Conservation (phyloP, 2,329 filamentous ascomycete genomes). For the Xylariaceae sp. region DNA sequence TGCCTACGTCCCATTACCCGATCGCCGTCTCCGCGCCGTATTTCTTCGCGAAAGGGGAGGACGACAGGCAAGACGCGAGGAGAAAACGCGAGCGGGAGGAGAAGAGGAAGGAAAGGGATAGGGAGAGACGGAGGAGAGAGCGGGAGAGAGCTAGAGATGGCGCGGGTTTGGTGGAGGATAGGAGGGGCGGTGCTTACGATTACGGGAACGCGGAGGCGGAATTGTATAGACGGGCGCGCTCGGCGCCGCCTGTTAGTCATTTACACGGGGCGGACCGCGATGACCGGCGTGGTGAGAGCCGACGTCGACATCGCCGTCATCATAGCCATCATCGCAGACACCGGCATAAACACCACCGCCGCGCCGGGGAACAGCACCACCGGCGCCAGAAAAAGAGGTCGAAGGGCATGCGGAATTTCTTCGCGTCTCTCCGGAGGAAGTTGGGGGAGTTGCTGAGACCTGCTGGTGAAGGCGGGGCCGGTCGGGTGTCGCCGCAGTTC, state of each 20-base stretch:
- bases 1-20: not conserved
- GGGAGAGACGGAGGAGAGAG: not conserved
- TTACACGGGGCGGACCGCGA: not conserved
- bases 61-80: not conserved
- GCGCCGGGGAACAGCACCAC: conserved; percentile 8
- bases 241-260: conserved; percentile 4
- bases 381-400: conserved; percentile 11
- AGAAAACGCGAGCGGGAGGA: conserved; percentile 4
- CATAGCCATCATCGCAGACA: not conserved
- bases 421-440: conserved; percentile 12
- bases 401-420: conserved; percentile 11
- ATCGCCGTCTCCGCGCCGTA: not conserved
- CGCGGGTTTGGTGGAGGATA: not conserved
- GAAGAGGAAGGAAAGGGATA: not conserved
- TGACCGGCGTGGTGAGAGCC: not conserved
- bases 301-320: not conserved
- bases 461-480: not conserved
- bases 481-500: not conserved
- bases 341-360: conserved; percentile 13
- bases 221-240: conserved; percentile 1
- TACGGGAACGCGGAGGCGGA: too few species aligned
- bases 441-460: conserved; percentile 9
- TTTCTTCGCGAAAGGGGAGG: conserved; percentile 8
- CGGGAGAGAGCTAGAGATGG: not conserved
- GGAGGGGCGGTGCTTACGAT: not conserved